These are phyloP conservation scores for Trichophyton rubrum DNA, from an alignment of 2,329 filamentous ascomycete species.

Conservation along the genomic window DNA sequence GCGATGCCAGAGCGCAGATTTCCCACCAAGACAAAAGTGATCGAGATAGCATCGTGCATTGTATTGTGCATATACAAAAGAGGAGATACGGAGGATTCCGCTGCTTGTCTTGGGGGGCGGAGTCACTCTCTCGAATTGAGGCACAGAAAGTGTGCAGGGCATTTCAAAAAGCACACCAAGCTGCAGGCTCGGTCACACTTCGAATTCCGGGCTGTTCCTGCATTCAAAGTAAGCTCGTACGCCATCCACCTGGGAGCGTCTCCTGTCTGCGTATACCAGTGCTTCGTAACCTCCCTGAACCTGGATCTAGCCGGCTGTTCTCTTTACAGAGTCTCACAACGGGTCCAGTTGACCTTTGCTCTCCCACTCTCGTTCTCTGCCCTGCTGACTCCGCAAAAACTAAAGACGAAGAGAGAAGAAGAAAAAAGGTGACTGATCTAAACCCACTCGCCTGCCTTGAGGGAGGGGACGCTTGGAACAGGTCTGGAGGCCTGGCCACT, in stretches of 20 bases:
- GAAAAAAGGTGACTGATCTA: conserved; percentile 3
- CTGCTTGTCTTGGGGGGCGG: neutral
- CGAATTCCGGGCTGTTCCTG: conserved; percentile 1
- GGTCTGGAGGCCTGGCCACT: neutral
- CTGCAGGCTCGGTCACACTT: neutral
- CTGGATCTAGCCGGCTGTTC: conserved; percentile 1
- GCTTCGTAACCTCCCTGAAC: neutral
- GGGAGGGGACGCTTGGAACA: neutral
- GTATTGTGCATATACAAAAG: neutral
- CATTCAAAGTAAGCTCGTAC: neutral
- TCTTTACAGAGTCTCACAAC: neutral
- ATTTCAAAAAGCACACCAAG: neutral
- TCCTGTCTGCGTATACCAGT: neutral
- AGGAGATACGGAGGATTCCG: neutral
- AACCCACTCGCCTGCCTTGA: neutral
- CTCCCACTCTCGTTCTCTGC: neutral
- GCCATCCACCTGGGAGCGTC: neutral
- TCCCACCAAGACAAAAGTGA: neutral
- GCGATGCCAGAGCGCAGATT: neutral
- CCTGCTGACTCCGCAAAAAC: neutral
- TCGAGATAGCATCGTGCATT: neutral
- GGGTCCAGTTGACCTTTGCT: neutral
- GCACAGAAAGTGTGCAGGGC: neutral
- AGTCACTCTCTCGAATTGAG: neutral
- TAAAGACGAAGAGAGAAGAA: neutral